phyloP scores from a whole-genome alignment of 768 basidiomycete species.

The Boletus edulis region DNA sequence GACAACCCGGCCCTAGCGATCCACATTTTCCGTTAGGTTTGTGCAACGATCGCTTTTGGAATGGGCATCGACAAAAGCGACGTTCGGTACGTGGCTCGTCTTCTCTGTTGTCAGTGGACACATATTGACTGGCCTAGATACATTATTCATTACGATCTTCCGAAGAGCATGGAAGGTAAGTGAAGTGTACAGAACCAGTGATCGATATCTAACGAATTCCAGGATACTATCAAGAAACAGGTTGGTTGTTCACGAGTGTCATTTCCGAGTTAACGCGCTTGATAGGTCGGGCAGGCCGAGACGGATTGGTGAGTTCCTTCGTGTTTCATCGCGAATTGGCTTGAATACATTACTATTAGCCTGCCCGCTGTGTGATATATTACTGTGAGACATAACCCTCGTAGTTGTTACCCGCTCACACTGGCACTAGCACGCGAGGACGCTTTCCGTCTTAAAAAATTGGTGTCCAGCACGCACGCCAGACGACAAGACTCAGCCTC shows the following conservation, averaged over 20 bases:
- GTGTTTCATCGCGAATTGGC: neutral
- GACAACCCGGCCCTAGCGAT: neutral
- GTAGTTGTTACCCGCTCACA: neutral
- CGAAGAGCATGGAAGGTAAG: constrained; percentile 80
- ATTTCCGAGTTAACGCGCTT: constrained; percentile 2
- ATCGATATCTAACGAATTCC: neutral
- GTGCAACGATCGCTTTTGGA: constrained; percentile 82
- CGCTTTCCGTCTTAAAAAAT: constrained; percentile 49
- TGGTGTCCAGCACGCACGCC: constrained; percentile 47
- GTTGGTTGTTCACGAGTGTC: constrained; percentile 32
- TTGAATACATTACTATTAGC: constrained; percentile 37
- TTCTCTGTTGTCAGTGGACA: neutral
- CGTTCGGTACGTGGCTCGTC: constrained; percentile 47
- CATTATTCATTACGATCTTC: constrained; percentile 79
- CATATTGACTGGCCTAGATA: constrained; percentile 42
- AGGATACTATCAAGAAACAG: constrained; percentile 90
- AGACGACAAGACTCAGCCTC: constrained; percentile 43
- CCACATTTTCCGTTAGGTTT: constrained; percentile 43
- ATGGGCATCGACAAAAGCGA: constrained; percentile 85
- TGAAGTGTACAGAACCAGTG: neutral
- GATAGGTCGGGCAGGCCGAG: constrained; percentile 75
- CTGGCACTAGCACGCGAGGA: constrained; percentile 68
- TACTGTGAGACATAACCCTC: constrained; percentile 53
- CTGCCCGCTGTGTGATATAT: constrained; percentile 78
- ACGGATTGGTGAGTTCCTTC: constrained; percentile 55